A percentile compares a stretch with the other conserved stretches of the same genome.
These are phyloP conservation scores for Wickerhamomyces bovis DNA, from an alignment of 805 yeast species.

Conservation along the genomic window DNA sequence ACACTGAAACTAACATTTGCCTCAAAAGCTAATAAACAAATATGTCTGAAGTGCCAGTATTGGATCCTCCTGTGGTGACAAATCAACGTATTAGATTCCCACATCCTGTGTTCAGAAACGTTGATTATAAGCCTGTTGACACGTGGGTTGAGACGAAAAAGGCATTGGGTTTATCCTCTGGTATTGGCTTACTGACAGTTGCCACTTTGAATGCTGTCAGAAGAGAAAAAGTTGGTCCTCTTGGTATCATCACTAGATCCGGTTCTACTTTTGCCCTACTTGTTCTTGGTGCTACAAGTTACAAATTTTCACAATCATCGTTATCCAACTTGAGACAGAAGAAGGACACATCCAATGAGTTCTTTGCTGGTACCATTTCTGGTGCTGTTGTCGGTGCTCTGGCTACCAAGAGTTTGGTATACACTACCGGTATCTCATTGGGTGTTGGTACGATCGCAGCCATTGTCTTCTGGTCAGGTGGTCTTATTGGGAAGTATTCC, in stretches of 20 bases:
- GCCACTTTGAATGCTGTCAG: constrained; percentile 40
- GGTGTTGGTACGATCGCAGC: constrained; percentile 41
- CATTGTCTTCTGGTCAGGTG: constrained; percentile 47
- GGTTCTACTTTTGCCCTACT: constrained; percentile 32
- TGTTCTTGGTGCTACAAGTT: constrained; percentile 47
- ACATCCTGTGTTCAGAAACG: constrained; percentile 26
- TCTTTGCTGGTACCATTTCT: constrained; percentile 41
- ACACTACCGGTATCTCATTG: constrained; percentile 40
- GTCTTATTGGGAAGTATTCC: constrained; percentile 26
- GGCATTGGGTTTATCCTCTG: constrained; percentile 38
- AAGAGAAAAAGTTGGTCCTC: constrained; percentile 34
- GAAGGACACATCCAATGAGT: constrained; percentile 57
- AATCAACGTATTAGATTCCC: constrained; percentile 17
- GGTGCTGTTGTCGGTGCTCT: constrained; percentile 37
- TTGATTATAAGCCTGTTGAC: constrained; percentile 49
- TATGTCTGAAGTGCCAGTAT: constrained; percentile 4
- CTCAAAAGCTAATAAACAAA: neutral
- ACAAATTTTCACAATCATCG: constrained; percentile 34
- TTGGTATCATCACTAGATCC: constrained; percentile 25
- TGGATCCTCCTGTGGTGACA: constrained; percentile 1
- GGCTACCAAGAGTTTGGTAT: constrained; percentile 29
- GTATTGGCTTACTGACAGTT: constrained; percentile 44
- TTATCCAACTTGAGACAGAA: constrained; percentile 55
- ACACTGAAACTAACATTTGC: neutral
- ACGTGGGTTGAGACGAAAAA: constrained; percentile 44